phyloP scores from a whole-genome alignment of 1,139 yeast genomes.

The Debaryomyces subglobosus region DNA sequence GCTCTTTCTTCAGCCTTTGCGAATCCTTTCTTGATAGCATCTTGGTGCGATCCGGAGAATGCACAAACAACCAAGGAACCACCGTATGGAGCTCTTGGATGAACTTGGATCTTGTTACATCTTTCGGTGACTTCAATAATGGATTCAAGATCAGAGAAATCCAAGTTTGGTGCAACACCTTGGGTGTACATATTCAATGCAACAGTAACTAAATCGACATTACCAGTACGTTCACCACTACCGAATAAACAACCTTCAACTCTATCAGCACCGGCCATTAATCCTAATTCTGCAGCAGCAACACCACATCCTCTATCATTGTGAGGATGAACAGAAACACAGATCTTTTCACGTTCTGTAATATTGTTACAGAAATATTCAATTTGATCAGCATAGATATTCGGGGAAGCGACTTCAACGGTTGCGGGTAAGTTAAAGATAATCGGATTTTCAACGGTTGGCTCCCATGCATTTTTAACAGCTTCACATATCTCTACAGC shows the following conservation, averaged over 20 bases:
- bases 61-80: slow-evolving; percentile 55
- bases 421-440: slow-evolving; percentile 55
- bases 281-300: slow-evolving; percentile 53
- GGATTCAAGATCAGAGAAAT: slow-evolving; percentile 44
- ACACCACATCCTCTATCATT: slow-evolving; percentile 56
- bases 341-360: slow-evolving; percentile 46
- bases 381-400: slow-evolving; percentile 54
- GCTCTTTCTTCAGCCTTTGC: slow-evolving; percentile 28
- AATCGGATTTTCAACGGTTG: slow-evolving; percentile 43
- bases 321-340: slow-evolving; percentile 52
- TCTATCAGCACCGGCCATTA: slow-evolving; percentile 54
- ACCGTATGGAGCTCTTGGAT: slow-evolving; percentile 53
- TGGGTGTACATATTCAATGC: slow-evolving; percentile 53
- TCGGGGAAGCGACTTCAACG: slow-evolving; percentile 52
- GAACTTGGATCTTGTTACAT: slow-evolving; percentile 51
- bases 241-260: slow-evolving; percentile 55
- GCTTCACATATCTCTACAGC: slow-evolving; percentile 51
- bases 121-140: slow-evolving; percentile 48
- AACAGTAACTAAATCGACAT: slow-evolving; percentile 51
- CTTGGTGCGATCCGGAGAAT: slow-evolving; percentile 54
- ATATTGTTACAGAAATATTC: slow-evolving; percentile 48
- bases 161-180: slow-evolving; percentile 48
- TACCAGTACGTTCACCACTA: slow-evolving; percentile 55
- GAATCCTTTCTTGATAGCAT: slow-evolving; percentile 54
- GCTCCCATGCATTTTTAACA: slow-evolving; percentile 51